A percentile compares a stretch with the other conserved stretches of the same genome.
Evolutionary conservation across 805 yeast species (phyloP).

Genomic region (Kodamaea neixiangensis): DNA sequence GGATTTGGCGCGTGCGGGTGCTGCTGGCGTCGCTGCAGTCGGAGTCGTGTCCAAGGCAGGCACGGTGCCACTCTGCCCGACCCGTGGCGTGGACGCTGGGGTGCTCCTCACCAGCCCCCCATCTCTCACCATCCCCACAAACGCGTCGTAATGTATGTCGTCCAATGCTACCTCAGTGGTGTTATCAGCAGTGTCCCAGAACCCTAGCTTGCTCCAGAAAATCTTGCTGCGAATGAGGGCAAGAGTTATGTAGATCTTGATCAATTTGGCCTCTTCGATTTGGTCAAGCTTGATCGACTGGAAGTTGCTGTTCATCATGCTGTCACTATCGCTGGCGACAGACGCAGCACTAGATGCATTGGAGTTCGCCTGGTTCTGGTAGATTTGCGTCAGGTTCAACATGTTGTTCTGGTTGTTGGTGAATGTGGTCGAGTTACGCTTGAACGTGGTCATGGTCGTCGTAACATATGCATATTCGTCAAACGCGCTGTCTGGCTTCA

Average conservation of each 20-base stretch:
- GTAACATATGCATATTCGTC: conserved; percentile 27
- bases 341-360: conserved; percentile 3
- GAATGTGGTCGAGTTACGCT: conserved; percentile 17
- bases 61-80: conserved; percentile 1
- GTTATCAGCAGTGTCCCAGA: conserved; percentile 60
- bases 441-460: conserved; percentile 29
- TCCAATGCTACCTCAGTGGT: conserved; percentile 22
- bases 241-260: conserved; percentile 54
- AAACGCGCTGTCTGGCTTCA: conserved; percentile 36
- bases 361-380: conserved; percentile 1
- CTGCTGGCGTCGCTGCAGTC: not conserved
- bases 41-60: not conserved
- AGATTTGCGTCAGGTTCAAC: not conserved
- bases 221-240: conserved; percentile 65
- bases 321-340: conserved; percentile 10
- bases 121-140: conserved; percentile 11
- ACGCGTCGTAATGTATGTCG: conserved; percentile 15
- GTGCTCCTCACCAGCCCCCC: conserved; percentile 2
- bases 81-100: conserved; percentile 3
- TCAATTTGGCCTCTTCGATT: conserved; percentile 35
- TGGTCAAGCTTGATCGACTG: conserved; percentile 14
- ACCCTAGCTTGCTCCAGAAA: conserved; percentile 83
- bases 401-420: not conserved
- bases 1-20: conserved; percentile 1
- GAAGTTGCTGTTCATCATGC: conserved; percentile 13